Evolutionary conservation across 371 early-diverging fungal species (phyloP), one percentile per base, ranked within the genome.

Genomic region (Mucor racemosus): DNA sequence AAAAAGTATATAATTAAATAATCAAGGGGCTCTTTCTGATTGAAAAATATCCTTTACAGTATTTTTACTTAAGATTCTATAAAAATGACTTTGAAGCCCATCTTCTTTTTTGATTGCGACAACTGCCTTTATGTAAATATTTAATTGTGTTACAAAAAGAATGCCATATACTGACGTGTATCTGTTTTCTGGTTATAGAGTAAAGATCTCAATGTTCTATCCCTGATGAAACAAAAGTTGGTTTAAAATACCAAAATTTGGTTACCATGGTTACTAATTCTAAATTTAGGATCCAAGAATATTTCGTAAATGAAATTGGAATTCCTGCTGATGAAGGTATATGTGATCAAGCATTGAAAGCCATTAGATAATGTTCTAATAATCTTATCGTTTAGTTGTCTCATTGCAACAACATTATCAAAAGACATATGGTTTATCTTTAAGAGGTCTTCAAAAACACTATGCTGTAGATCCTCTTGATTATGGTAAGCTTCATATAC

Each of bases 41-140:
- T n/a, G n/a, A n/a, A n/a, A n/a, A n/a, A n/a, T n/a, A n/a, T n/a
- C n/a, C n/a, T n/a, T n/a, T n/a, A n/a, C n/a, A n/a, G n/a, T n/a
- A n/a, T n/a, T n/a, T n/a, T n/a, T 6, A 60, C 44, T 46, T 26
- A 26, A 38, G 44, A 44, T 40, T 50, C 34, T 50, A 48, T 35
- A 15, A 58, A 48, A 66, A 65, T 59, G 61, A 69, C 60, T 58
- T 73, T 79, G 5, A 71, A 80, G 13, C 81, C 82, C 5, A 87
- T 94, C 40, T 90, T 93, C 67, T 93, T 92, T 73, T 92, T 93
- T 64, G 95, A 94, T 65, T 89, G 91, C 35, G 95, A 94, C 72
- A 93, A 94, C 74, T 91, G 91, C 64, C 84, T 94, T n/a, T 94
- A 94, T 65, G 81, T 78, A 75, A 67, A 40, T 40, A 35, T 62